Percentiles rank a stretch among this genome's conserved stretches.
Conservation (phyloP, 805 yeast genomes). For the Starmera caribaea region DNA sequence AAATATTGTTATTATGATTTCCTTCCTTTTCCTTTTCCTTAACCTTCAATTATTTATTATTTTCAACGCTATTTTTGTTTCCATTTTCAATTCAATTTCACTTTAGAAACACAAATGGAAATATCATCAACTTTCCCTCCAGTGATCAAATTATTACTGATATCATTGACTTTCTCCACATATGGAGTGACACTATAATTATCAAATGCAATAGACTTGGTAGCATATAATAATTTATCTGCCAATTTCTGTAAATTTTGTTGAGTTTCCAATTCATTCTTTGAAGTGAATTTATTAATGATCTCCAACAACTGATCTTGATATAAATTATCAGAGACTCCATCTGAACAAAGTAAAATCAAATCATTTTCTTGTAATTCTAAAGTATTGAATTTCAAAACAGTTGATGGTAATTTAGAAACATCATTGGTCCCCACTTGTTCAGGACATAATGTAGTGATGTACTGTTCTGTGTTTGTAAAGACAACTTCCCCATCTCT, state of each 20-base stretch:
- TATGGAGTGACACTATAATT: conserved; percentile 45
- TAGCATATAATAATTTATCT: conserved; percentile 28
- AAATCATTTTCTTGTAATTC: conserved; percentile 32
- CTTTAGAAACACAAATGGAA: conserved; percentile 39
- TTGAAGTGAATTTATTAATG: conserved; percentile 18
- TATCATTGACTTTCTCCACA: conserved; percentile 37
- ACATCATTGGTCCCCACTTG: conserved; percentile 45
- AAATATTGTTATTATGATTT: neutral
- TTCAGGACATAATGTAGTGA: conserved; percentile 36
- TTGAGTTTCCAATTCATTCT: conserved; percentile 16
- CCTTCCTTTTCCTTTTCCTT: neutral
- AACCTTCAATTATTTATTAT: neutral
- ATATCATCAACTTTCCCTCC: conserved; percentile 52
- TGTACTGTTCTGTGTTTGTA: conserved; percentile 38
- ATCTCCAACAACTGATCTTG: conserved; percentile 34
- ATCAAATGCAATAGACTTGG: conserved; percentile 42
- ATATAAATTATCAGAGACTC: conserved; percentile 42
- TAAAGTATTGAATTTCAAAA: conserved; percentile 36
- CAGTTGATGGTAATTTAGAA: conserved; percentile 32
- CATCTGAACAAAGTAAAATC: conserved; percentile 41
- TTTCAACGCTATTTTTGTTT: conserved; percentile 3
- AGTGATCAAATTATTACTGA: conserved; percentile 23
- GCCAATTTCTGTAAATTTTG: conserved; percentile 30
- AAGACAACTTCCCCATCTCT: conserved; percentile 33
- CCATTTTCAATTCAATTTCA: conserved; percentile 13